Base-by-base conservation (phyloP, 352 stramenopile species). In the Pelagophyceae sp. region DNA sequence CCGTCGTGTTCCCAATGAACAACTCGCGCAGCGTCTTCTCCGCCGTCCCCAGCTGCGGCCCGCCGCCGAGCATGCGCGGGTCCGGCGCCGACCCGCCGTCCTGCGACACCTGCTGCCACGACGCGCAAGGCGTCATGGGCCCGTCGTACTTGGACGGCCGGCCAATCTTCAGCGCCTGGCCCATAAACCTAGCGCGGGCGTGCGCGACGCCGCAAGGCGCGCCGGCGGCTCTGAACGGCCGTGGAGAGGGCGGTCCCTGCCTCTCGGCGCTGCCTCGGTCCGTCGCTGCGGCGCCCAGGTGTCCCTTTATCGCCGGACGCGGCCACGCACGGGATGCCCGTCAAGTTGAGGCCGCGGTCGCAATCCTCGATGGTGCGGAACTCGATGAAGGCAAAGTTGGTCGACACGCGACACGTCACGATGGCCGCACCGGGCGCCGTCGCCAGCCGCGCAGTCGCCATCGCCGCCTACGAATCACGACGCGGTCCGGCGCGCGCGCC, bases 301-400 rank as follows among this genome's bases (percentile, higher is more conserved):
- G n/a, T n/a, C n/a, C n/a, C n/a, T n/a, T n/a, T n/a, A n/a, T n/a
- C n/a, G n/a, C n/a, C n/a, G n/a, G n/a, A n/a, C n/a, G n/a, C n/a
- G n/a, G n/a, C n/a, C n/a, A n/a, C n/a, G n/a, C 91, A 93, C 0
- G 90, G 89, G 77, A 94, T 91, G 69, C 90, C 88, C 81, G 93
- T 93, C 45, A 94, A 82, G 82, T 91, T 93, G 29, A 94, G 81
- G 20, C 88, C 85, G 81, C 90, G 87, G 20, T 83, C 87, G 0
- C 88, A 85, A 61, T 93, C 90, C 76, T 91, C 82, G 1, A 86
- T 82, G 0, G 81, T 88, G 33, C 87, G 75, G 29, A 90, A 75
- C 80, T 93, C 89, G 31, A 94, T 84, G 81, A 94, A 94, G 0
- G 87, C 87, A 83, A 91, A 93, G 76, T 92, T 93, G 0, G 87